Evolutionary conservation across 2,329 filamentous ascomycete genomes (phyloP).

Genomic region (Trichoderma atroviride): DNA sequence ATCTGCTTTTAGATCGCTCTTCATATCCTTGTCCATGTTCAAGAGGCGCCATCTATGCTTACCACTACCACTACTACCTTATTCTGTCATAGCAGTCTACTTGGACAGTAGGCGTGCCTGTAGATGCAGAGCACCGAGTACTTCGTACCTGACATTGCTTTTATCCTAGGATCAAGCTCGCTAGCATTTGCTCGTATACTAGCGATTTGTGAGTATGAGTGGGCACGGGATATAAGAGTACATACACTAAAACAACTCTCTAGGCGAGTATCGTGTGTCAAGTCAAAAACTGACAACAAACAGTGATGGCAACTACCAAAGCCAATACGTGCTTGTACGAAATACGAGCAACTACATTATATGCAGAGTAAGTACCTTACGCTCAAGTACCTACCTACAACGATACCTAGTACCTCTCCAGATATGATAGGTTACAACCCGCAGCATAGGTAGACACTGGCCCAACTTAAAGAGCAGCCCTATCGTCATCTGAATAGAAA

Average conservation of each 20-base stretch:
- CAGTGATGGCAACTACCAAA: neutral
- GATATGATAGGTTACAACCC: neutral
- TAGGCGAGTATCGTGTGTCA: neutral
- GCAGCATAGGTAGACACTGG: neutral
- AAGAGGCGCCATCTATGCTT: neutral
- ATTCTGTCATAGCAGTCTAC: neutral
- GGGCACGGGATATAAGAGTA: neutral
- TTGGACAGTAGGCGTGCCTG: neutral
- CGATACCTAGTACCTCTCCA: neutral
- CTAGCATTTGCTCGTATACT: neutral
- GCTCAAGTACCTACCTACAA: neutral
- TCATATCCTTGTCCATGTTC: conserved; percentile 11
- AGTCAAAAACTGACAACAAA: neutral
- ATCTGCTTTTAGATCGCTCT: conserved; percentile 16
- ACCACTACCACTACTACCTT: conserved; percentile 19
- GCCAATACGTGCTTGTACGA: neutral
- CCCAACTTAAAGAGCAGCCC: neutral
- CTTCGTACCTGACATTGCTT: neutral
- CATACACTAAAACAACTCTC: neutral
- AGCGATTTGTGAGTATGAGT: neutral
- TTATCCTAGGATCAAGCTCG: neutral
- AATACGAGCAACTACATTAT: neutral
- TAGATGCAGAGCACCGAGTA: neutral
- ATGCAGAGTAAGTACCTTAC: neutral
- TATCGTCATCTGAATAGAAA: neutral